Percentiles rank a stretch among this genome's conserved stretches.
These are phyloP conservation scores for Gymnopus androsaceus DNA, from an alignment of 1,284 basidiomycete genomes.

Conservation along the genomic window DNA sequence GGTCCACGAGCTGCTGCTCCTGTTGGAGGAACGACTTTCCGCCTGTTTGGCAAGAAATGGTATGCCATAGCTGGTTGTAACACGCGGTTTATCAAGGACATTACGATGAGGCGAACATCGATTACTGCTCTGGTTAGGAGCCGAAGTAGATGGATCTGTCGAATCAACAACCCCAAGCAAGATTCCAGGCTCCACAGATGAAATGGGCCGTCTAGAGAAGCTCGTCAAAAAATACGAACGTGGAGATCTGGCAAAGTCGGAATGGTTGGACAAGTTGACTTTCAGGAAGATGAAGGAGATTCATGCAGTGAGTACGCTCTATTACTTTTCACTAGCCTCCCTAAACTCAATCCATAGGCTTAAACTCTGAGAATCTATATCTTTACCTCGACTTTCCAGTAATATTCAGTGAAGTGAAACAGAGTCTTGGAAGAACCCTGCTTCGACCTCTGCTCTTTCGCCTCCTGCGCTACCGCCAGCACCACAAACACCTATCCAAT, in stretches of 20 bases:
- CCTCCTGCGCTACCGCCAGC: conserved; percentile 32
- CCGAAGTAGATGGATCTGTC: conserved; percentile 82
- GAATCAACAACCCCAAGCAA: conserved; percentile 89
- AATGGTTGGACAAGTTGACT: conserved; percentile 94
- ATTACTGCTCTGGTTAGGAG: conserved; percentile 79
- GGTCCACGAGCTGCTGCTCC: conserved; percentile 74
- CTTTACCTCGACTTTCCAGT: conserved; percentile 98
- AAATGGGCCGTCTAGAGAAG: conserved; percentile 94
- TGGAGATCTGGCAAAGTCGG: conserved; percentile 90
- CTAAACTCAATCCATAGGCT: conserved; percentile 45
- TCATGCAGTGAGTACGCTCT: conserved; percentile 66
- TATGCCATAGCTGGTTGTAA: conserved; percentile 34
- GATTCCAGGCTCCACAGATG: conserved; percentile 67
- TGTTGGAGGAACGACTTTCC: conserved; percentile 89
- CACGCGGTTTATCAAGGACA: conserved; percentile 55
- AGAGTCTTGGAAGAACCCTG: conserved; percentile 34
- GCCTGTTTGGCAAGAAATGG: conserved; percentile 91
- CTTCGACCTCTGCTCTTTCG: conserved; percentile 35
- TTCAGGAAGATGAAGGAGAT: conserved; percentile 94
- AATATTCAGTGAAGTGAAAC: conserved; percentile 95
- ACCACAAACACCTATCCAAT: conserved; percentile 44
- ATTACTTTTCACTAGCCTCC: not conserved
- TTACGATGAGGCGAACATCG: conserved; percentile 90
- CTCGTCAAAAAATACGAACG: conserved; percentile 96
- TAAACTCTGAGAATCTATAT: conserved; percentile 90